Conservation (phyloP, 2,329 filamentous ascomycete genomes). For the Fusarium brevicatenulatum region DNA sequence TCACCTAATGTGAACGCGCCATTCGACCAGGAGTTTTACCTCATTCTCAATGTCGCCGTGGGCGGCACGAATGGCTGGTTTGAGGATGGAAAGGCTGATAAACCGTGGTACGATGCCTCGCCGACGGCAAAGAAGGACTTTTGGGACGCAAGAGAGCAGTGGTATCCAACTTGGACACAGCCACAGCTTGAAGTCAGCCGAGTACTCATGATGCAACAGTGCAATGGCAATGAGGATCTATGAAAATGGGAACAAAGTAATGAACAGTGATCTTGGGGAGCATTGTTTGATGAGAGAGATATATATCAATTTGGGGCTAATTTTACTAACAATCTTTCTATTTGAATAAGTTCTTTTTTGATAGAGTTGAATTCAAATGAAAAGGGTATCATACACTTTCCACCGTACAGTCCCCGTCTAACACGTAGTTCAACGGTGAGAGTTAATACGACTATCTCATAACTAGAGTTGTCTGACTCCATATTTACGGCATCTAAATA, state of each 20-base stretch:
- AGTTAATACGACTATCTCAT: background rate
- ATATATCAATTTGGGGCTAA: background rate
- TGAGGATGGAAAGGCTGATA: slow-evolving; percentile 73
- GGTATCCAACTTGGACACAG: slow-evolving; percentile 77
- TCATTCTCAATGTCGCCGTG: slow-evolving; percentile 80
- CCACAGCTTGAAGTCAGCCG: slow-evolving; percentile 75
- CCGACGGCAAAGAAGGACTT: slow-evolving; percentile 78
- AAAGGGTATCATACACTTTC: background rate
- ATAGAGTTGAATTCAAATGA: background rate
- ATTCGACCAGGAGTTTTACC: slow-evolving; percentile 80
- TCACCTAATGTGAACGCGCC: slow-evolving; percentile 72
- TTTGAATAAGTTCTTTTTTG: background rate
- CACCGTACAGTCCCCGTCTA: background rate
- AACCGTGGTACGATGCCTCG: slow-evolving; percentile 82
- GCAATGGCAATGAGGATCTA: slow-evolving; percentile 64
- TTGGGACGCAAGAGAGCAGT: slow-evolving; percentile 73
- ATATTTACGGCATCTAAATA: background rate
- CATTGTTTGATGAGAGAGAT: background rate
- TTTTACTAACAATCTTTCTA: background rate
- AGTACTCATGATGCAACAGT: slow-evolving; percentile 78
- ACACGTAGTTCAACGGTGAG: background rate
- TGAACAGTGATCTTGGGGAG: background rate
- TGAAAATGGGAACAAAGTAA: slow-evolving; percentile 40
- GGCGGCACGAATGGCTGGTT: slow-evolving; percentile 88
- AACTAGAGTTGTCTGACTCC: background rate